Conservation (phyloP, 2,329 filamentous ascomycete species). For the Fusarium sp. region DNA sequence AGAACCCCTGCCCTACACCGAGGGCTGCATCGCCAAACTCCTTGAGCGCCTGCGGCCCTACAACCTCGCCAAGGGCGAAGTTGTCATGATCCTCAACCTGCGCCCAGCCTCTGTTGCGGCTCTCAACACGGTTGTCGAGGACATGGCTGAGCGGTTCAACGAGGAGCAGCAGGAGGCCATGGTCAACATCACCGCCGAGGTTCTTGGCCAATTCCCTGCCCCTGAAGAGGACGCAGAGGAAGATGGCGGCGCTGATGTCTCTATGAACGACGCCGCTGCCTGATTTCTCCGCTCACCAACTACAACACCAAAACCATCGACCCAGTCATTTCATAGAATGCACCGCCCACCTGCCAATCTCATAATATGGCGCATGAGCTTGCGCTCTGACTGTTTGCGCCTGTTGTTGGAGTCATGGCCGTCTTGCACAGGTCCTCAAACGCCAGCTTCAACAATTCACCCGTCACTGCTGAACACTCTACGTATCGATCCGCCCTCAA, state of each 20-base stretch:
- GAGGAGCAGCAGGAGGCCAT: conserved; percentile 70
- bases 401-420: conserved; percentile 60
- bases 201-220: conserved; percentile 64
- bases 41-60: conserved; percentile 66
- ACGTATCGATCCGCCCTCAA: conserved; percentile 72
- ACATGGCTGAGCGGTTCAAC: conserved; percentile 69
- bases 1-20: conserved; percentile 63
- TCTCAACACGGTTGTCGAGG: conserved; percentile 73
- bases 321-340: background rate
- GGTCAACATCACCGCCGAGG: conserved; percentile 64
- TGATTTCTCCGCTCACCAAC: conserved; percentile 28
- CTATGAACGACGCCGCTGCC: conserved; percentile 53
- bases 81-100: conserved; percentile 75
- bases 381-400: conserved; percentile 63
- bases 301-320: conserved; percentile 5
- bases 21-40: conserved; percentile 63
- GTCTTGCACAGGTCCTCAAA: conserved; percentile 71
- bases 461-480: conserved; percentile 71
- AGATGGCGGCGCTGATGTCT: conserved; percentile 47
- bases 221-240: conserved; percentile 45
- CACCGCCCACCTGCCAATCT: conserved; percentile 28
- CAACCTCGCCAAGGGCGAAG: conserved; percentile 73
- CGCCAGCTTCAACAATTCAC: conserved; percentile 66
- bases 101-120: conserved; percentile 67
- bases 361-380: conserved; percentile 65